Evolutionary conservation across 345 rosid species (phyloP), one percentile per base, ranked within the genome.

Genomic region (Firmiana major): DNA sequence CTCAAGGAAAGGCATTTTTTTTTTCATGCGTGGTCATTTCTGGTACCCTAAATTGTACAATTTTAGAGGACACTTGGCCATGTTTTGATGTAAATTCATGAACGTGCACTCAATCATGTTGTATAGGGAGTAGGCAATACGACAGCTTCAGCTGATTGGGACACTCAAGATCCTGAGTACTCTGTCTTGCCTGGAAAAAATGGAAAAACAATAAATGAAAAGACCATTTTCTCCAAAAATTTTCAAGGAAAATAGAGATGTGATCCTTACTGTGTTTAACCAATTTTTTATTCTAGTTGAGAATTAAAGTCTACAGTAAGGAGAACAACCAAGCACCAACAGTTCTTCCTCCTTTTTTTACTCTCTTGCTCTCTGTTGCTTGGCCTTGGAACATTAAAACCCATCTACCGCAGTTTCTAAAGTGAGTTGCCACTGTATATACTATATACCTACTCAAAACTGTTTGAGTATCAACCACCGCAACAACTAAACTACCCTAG

Each of bases 31-130:
- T 3, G 4, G 31, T 57, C 15, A 57, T 22, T 57, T 57, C 22
- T 22, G 15, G 59, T 26, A 54, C 22, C 13, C 49, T 9, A 0
- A 9, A 11, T 45, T 16, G 9, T 16, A 9, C 49, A 15, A 10
- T 16, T 6, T 53, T 19, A 19, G 0, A 51, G 55, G 55, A 51
- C 55, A 16, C 16, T 7, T 17, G 21, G 24, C 59, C 11, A 54
- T 54, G 22, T 38, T 64, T 48, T 69, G 58, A 69, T 48, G 73
- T 48, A 28, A 66, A 43, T 66, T 43, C 26, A 46, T 69, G 73
- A 48, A 8, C 58, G 48, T 48, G 73, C 73, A 15, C 36, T 68
- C 46, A 54, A 49, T 28, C 68, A 66, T 66, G 71, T 66, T 12
- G 28, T 43, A 67, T 43, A 22, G 9, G n/a, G 54, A 67, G 72